Evolutionary conservation across 83 land plant genomes (phyloP), one percentile per base, ranked within the genome.

Genomic region (Larix sibirica): DNA sequence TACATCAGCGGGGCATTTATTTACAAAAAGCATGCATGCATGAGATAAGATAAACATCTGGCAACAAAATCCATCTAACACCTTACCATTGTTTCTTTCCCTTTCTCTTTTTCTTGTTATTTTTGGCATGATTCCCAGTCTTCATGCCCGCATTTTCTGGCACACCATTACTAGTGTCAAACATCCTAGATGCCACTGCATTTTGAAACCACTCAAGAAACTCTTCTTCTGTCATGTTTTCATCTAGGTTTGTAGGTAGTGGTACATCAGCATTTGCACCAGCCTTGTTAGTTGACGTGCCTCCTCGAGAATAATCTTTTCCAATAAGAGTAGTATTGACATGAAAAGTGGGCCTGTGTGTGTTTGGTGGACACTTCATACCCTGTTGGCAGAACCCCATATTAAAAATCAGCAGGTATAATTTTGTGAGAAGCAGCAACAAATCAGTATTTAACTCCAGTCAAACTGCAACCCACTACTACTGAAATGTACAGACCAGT

Each of bases 301-400:
- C 36, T 54, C 90, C 90, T 62, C 86, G 88, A 6, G 88, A 67
- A 56, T 82, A 42, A 50, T 59, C 81, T 40, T 89, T 89, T 71
- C 93, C 94, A 40, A 67, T 79, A 10, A 94, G 76, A 31, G 86
- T 85, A 16, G 99, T 94, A 87, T 92, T 94, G 60, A 97, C 98
- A 78, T 92, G 96, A 77, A 97, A 97, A 62, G 93, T 94, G 73
- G 99, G 95, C 82, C 92, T 97, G 88, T 97, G 99, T 33, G 95
- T 92, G 85, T 97, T 97, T 44, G 95, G 91, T 26, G 96, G 90
- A 83, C 99, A 97, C 89, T 93, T 94, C 97, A 95, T 93, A 80
- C 99, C 99, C 99, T 97, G 91, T 28, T 79, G 47, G 20, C 26
- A 83, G 26, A 73, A 50, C 56, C n/a, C 54, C 56, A 73, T 33